phyloP scores from a whole-genome alignment of 2,329 filamentous ascomycete genomes.

The Xylaria sp. region DNA sequence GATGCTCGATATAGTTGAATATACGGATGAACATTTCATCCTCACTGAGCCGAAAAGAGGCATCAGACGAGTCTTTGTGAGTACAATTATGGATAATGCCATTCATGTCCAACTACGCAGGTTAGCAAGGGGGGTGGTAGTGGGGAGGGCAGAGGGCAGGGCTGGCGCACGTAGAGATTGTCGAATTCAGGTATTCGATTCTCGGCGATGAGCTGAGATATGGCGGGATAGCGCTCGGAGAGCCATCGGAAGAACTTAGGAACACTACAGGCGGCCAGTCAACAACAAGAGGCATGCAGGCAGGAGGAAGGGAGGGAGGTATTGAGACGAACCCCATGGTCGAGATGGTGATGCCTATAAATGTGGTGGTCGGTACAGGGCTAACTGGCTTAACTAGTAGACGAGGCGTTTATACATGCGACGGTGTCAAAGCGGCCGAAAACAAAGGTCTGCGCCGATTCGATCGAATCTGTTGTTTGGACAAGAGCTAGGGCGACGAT shows the following conservation, averaged over 20 bases:
- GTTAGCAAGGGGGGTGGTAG: constrained; percentile 44
- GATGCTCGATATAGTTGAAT: constrained; percentile 99
- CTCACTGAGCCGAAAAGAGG: constrained; percentile 91
- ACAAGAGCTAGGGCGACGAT: constrained; percentile 1
- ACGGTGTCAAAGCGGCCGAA: not conserved
- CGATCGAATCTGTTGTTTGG: not conserved
- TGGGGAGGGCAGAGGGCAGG: constrained; percentile 31
- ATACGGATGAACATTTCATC: constrained; percentile 99
- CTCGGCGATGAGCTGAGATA: constrained; percentile 97
- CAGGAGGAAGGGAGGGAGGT: not conserved
- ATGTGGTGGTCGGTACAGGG: not conserved
- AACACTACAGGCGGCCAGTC: constrained; percentile 57
- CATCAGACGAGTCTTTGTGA: constrained; percentile 93
- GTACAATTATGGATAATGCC: constrained; percentile 99
- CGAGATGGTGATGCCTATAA: not conserved
- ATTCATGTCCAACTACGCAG: constrained; percentile 87
- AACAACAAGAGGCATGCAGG: constrained; percentile 25
- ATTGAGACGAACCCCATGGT: constrained; percentile 45
- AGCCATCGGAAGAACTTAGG: constrained; percentile 99
- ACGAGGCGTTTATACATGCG: constrained; percentile 8
- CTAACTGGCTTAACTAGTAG: not conserved
- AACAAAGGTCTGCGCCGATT: constrained; percentile 1
- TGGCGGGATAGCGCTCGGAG: constrained; percentile 97
- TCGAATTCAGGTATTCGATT: constrained; percentile 99
- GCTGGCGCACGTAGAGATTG: constrained; percentile 79